These are phyloP conservation scores for Colletotrichum liaoningense DNA, from an alignment of 2,329 filamentous ascomycete genomes.

Conservation along the genomic window DNA sequence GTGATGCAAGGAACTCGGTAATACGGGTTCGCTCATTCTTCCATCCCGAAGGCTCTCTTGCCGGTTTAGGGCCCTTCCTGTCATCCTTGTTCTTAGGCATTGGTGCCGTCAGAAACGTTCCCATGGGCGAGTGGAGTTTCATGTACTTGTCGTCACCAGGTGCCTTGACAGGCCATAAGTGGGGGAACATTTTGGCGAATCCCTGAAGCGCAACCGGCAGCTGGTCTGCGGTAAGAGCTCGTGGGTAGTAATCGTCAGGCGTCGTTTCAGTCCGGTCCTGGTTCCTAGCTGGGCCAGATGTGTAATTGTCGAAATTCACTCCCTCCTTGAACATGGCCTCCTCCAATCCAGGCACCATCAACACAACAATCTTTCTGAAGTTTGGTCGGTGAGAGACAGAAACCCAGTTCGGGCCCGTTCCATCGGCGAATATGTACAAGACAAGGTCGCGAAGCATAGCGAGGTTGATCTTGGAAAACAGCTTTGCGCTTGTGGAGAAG, in stretches of 20 bases:
- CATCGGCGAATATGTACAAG: constrained; percentile 76
- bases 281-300: constrained; percentile 36
- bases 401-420: constrained; percentile 73
- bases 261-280: constrained; percentile 51
- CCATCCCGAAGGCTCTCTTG: constrained; percentile 73
- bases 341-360: constrained; percentile 94
- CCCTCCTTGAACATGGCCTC: constrained; percentile 84
- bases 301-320: constrained; percentile 61
- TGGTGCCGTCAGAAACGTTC: constrained; percentile 83
- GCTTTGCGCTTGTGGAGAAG: constrained; percentile 67
- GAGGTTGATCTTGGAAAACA: constrained; percentile 72
- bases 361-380: constrained; percentile 82
- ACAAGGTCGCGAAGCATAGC: constrained; percentile 72
- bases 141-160: constrained; percentile 86
- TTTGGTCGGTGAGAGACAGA: constrained; percentile 71
- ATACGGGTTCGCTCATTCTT: constrained; percentile 83
- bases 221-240: constrained; percentile 60
- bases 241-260: constrained; percentile 71
- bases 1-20: constrained; percentile 79
- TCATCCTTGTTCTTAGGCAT: constrained; percentile 72
- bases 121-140: constrained; percentile 87
- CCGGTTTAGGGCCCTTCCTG: constrained; percentile 69
- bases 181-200: constrained; percentile 84
- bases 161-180: constrained; percentile 89
- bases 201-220: constrained; percentile 69